These are phyloP conservation scores for Chrysoporthe puriensis DNA, from an alignment of 2,329 filamentous ascomycete species.

Conservation along the genomic window DNA sequence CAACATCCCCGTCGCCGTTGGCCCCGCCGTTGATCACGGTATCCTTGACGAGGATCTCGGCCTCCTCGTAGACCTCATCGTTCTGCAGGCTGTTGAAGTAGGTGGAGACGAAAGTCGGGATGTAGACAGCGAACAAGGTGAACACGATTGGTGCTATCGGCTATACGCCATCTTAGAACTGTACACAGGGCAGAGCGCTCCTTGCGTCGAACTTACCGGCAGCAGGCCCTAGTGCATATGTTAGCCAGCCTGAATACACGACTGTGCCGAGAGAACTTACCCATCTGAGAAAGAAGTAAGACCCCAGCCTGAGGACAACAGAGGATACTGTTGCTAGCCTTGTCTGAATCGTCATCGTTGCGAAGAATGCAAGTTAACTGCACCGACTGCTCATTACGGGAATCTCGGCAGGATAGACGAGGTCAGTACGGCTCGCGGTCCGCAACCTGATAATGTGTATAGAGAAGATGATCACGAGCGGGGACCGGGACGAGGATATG, in stretches of 20 bases:
- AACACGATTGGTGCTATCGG: slow-evolving; percentile 48
- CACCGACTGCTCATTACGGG: slow-evolving; percentile 3
- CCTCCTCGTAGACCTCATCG: slow-evolving; percentile 62
- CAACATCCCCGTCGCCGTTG: slow-evolving; percentile 39
- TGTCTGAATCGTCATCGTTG: slow-evolving; percentile 38
- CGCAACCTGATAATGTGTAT: background rate
- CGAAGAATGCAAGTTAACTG: background rate
- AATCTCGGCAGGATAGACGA: background rate
- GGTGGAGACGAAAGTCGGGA: slow-evolving; percentile 64
- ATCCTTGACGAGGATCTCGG: slow-evolving; percentile 59
- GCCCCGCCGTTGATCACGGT: slow-evolving; percentile 38
- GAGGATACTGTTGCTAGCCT: slow-evolving; percentile 49
- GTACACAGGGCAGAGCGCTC: background rate
- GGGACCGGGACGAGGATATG: background rate
- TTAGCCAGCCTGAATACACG: slow-evolving; percentile 7
- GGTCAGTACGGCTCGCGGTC: background rate
- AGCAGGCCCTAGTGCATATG: slow-evolving; percentile 36
- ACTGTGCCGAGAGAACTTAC: slow-evolving; percentile 42
- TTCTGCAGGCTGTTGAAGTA: slow-evolving; percentile 61
- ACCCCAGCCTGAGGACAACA: slow-evolving; percentile 50
- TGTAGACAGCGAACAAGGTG: slow-evolving; percentile 67
- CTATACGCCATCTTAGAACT: slow-evolving; percentile 21
- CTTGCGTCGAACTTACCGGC: slow-evolving; percentile 38
- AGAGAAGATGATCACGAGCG: background rate
- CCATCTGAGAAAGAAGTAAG: slow-evolving; percentile 66